Conservation (phyloP, 2,329 filamentous ascomycete species). For the Penicillium sp. region DNA sequence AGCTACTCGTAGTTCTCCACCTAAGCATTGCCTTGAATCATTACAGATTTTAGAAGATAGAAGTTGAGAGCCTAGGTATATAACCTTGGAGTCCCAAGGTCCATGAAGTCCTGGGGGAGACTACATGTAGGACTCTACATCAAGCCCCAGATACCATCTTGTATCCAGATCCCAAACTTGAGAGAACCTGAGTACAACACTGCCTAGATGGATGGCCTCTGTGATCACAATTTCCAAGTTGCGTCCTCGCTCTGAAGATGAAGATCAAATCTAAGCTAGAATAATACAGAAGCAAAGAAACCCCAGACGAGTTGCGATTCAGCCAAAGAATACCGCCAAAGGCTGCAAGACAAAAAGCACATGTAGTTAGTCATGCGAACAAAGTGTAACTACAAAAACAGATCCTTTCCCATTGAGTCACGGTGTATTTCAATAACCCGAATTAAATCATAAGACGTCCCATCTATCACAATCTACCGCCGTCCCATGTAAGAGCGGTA, state of each 20-base stretch:
- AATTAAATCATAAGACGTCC: conserved; percentile 2
- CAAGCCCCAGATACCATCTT: no score
- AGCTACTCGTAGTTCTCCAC: neutral
- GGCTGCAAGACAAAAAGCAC: neutral
- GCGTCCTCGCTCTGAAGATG: neutral
- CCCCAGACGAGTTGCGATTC: neutral
- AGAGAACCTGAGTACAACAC: neutral
- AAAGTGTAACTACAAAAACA: neutral
- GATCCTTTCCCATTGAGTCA: neutral
- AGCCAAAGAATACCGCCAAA: neutral
- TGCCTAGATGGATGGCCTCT: neutral
- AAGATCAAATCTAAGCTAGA: neutral
- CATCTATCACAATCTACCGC: conserved; percentile 45
- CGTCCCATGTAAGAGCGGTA: conserved; percentile 83
- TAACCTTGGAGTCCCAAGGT: no score
- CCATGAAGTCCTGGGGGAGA: no score
- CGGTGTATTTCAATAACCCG: neutral
- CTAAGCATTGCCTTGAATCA: no score
- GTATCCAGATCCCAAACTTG: neutral
- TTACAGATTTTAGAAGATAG: no score
- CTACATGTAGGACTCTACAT: no score
- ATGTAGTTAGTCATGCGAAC: neutral
- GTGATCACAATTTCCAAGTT: neutral
- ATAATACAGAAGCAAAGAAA: neutral
- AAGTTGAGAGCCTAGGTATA: no score